Evolutionary conservation across 1,139 yeast genomes (phyloP).

Genomic region (Pichia sp.): DNA sequence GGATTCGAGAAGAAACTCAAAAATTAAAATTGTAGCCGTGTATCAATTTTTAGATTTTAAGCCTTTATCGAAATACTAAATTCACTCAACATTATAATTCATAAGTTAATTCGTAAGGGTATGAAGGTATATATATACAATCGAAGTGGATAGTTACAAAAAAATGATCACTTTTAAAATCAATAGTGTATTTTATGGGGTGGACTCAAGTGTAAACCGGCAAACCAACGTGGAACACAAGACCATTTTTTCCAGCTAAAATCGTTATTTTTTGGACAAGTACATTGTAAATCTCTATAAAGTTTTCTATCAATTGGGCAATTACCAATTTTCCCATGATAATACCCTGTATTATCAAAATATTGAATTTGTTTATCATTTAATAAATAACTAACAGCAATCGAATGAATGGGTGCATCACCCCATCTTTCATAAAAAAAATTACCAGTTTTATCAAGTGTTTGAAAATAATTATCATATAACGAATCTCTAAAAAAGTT

Average conservation of each 20-base stretch:
- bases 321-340: constrained; percentile 71
- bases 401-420: constrained; percentile 87
- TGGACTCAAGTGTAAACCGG: constrained; percentile 6
- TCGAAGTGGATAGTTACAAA: neutral
- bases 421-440: constrained; percentile 97
- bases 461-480: constrained; percentile 62
- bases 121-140: neutral
- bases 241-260: constrained; percentile 26
- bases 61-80: neutral
- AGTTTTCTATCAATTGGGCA: constrained; percentile 49
- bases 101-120: neutral
- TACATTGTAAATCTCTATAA: constrained; percentile 19
- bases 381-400: constrained; percentile 70
- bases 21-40: no score
- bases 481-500: constrained; percentile 69
- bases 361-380: constrained; percentile 57
- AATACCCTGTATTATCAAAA: constrained; percentile 79
- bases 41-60: no score
- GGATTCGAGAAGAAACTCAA: neutral
- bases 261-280: constrained; percentile 20
- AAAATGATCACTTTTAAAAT: neutral
- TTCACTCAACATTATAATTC: neutral
- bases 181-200: constrained; percentile 6
- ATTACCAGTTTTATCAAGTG: constrained; percentile 72
- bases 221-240: constrained; percentile 27